Conservation (phyloP, 140 eudicot genomes). For the Bidens hawaiensis region DNA sequence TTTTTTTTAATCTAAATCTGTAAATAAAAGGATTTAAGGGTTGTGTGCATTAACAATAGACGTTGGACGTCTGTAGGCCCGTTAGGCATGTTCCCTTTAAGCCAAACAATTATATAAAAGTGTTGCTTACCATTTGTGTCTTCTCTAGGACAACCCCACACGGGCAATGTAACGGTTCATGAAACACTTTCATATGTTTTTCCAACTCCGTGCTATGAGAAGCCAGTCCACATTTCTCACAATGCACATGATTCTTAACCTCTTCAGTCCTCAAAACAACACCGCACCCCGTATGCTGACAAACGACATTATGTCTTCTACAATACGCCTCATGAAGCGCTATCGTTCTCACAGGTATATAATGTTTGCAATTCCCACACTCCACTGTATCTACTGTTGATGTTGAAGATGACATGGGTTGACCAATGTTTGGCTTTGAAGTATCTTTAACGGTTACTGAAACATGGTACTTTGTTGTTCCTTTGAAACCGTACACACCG, state of each 20-base stretch:
- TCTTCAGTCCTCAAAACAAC: conserved; percentile 79
- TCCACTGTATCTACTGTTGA: conserved; percentile 61
- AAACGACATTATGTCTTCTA: conserved; percentile 71
- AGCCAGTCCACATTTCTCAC: conserved; percentile 77
- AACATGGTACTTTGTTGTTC: conserved; percentile 53
- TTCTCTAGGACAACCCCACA: conserved; percentile 86
- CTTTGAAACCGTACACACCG: conserved; percentile 90
- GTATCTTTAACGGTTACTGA: conserved; percentile 40
- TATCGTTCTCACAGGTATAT: conserved; percentile 73
- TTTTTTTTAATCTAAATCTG: too few species aligned
- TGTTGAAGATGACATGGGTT: conserved; percentile 46
- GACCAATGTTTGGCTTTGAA: conserved; percentile 42
- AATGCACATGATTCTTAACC: conserved; percentile 76
- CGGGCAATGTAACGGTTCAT: conserved; percentile 73
- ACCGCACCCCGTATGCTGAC: conserved; percentile 79
- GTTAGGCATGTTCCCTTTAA: neutral
- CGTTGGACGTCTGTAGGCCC: too few species aligned
- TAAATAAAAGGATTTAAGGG: neutral
- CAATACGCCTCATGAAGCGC: conserved; percentile 89
- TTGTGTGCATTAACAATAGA: too few species aligned
- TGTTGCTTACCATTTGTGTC: conserved; percentile 71
- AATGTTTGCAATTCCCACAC: conserved; percentile 77
- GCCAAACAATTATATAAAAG: neutral
- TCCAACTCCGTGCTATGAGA: conserved; percentile 75
- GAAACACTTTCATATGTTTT: conserved; percentile 89